phyloP scores from a whole-genome alignment of 352 stramenopile species.

The Globisporangium spinosum region DNA sequence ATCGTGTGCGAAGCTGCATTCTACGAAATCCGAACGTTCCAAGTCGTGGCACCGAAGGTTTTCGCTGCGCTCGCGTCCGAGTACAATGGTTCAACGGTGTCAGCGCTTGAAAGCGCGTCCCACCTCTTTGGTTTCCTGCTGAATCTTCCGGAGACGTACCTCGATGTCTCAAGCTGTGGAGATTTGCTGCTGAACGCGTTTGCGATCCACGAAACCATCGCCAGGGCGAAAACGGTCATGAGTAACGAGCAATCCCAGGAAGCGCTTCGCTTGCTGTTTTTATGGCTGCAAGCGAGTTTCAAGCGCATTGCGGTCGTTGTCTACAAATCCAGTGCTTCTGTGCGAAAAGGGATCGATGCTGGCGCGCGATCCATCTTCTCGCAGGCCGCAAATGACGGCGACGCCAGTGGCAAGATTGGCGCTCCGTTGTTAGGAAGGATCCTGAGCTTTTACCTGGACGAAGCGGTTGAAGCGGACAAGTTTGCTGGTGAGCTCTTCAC shows the following conservation, averaged over 20 bases:
- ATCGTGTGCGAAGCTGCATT: constrained; percentile 73
- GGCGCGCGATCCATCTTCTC: constrained; percentile 14
- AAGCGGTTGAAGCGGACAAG: neutral
- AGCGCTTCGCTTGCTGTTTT: constrained; percentile 8
- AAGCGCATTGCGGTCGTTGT: constrained; percentile 13
- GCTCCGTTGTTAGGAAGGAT: constrained; percentile 27
- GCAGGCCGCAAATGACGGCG: neutral
- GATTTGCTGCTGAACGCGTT: constrained; percentile 19
- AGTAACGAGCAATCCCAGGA: neutral
- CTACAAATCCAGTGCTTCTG: neutral
- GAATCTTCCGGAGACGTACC: constrained; percentile 32
- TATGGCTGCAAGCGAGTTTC: constrained; percentile 21
- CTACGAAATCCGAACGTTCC: constrained; percentile 70
- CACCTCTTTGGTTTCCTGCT: constrained; percentile 32
- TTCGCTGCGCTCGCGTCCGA: constrained; percentile 27
- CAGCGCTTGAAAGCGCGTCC: neutral
- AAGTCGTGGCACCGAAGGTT: constrained; percentile 33
- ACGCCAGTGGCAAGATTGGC: neutral
- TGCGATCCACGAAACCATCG: constrained; percentile 8
- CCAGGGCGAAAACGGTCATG: neutral
- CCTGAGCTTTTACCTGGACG: constrained; percentile 29
- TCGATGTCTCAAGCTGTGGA: constrained; percentile 20
- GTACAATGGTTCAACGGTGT: neutral
- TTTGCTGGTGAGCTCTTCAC: constrained; percentile 39
- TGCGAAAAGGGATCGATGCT: constrained; percentile 7